Conservation (phyloP, 805 yeast species). For the Starmerella potacharoeniae region DNA sequence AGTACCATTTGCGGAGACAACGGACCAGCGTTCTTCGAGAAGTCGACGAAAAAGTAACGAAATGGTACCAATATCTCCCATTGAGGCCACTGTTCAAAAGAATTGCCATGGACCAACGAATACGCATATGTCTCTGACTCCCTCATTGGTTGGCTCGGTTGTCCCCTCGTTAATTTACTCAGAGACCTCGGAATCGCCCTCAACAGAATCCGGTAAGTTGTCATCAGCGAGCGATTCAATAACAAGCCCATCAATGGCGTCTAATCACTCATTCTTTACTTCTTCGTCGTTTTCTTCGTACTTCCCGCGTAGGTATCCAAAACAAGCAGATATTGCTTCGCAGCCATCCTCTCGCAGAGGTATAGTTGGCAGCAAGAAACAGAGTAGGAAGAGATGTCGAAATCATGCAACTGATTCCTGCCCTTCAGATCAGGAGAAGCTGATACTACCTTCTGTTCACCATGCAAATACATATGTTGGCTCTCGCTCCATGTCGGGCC, state of each 20-base stretch:
- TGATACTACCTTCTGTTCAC: not conserved
- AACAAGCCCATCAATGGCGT: not conserved
- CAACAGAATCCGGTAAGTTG: not conserved
- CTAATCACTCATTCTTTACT: not conserved
- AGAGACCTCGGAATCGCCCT: not conserved
- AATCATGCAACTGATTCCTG: too few species aligned
- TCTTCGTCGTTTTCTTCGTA: not conserved
- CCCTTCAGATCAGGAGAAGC: not conserved
- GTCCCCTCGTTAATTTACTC: not conserved
- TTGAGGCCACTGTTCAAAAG: too few species aligned
- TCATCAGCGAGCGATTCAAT: not conserved
- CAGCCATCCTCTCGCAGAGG: not conserved
- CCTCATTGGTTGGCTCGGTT: not conserved
- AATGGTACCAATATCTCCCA: not conserved
- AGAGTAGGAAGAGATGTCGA: not conserved
- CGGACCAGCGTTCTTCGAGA: not conserved
- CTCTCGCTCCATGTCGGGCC: slow-evolving; percentile 10
- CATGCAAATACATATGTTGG: slow-evolving; percentile 10
- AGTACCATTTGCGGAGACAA: not conserved
- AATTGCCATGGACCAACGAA: not conserved
- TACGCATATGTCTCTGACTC: not conserved
- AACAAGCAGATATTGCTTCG: not conserved
- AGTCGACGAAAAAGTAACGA: not conserved
- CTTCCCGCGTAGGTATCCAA: not conserved
- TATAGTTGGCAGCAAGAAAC: not conserved